Percentiles rank a stretch among this genome's conserved stretches.
phyloP scores from a whole-genome alignment of 768 basidiomycete genomes.

The Polyporus arcularius region DNA sequence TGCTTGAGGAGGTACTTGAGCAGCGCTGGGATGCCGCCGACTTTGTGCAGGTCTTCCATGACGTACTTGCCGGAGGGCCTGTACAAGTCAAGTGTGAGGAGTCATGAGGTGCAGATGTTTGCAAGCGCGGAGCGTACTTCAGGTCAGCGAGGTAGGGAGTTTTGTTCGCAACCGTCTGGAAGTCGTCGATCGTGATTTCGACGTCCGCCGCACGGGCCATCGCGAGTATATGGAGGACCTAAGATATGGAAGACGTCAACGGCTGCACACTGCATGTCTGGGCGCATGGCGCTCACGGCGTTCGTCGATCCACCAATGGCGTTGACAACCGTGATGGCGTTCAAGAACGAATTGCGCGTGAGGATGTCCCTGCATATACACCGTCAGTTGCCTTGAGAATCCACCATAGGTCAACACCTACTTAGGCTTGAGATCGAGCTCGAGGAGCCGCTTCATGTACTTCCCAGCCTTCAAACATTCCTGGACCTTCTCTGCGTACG shows the following conservation, averaged over 20 bases:
- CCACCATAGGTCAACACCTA: constrained; percentile 23
- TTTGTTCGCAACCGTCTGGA: constrained; percentile 75
- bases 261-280: not conserved
- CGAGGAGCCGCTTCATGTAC: constrained; percentile 74
- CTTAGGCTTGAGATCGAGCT: constrained; percentile 82
- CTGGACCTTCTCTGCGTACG: constrained; percentile 74
- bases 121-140: constrained; percentile 45
- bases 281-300: constrained; percentile 49
- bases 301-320: constrained; percentile 88
- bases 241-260: not conserved
- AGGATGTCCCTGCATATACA: constrained; percentile 52
- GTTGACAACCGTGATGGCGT: constrained; percentile 80
- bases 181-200: constrained; percentile 80
- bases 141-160: constrained; percentile 87
- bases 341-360: constrained; percentile 73
- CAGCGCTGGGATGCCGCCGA: constrained; percentile 83
- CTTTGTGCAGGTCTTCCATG: constrained; percentile 88
- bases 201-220: constrained; percentile 82
- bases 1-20: constrained; percentile 81
- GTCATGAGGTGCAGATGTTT: not conserved
- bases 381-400: not conserved
- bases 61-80: constrained; percentile 85
- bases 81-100: constrained; percentile 5
- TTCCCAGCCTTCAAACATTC: constrained; percentile 80
- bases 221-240: constrained; percentile 84